These are phyloP conservation scores for Macaranga tanarius DNA, from an alignment of 441 rosid genomes.

Conservation along the genomic window DNA sequence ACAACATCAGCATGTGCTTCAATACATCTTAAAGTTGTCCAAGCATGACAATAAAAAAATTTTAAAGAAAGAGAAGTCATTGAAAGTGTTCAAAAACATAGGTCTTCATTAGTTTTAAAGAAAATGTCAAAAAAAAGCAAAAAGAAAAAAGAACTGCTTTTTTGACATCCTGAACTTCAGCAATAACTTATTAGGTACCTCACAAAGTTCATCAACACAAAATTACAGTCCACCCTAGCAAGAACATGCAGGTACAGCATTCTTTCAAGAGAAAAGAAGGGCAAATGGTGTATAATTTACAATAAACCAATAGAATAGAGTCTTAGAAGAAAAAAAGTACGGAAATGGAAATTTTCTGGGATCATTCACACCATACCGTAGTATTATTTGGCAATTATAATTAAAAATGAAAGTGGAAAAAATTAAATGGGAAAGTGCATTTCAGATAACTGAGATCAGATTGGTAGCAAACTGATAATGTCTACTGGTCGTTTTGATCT, in stretches of 20 bases:
- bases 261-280: not conserved
- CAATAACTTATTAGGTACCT: not conserved
- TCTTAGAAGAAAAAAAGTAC: not conserved
- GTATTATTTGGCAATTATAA: not conserved
- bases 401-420: not conserved
- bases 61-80: slow-evolving; percentile 4
- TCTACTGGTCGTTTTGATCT: not conserved
- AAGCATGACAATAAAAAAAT: not conserved
- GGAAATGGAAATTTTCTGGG: not conserved
- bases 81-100: slow-evolving; percentile 7
- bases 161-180: slow-evolving; percentile 9
- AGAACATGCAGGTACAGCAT: slow-evolving; percentile 7
- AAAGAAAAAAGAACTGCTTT: not conserved
- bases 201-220: not conserved
- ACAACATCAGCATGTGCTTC: slow-evolving; percentile 29
- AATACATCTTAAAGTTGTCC: slow-evolving; percentile 13
- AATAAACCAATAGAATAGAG: not conserved
- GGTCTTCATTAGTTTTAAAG: slow-evolving; percentile 8
- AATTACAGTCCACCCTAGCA: not conserved
- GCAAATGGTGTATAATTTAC: not conserved
- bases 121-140: not conserved
- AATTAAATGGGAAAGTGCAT: not conserved
- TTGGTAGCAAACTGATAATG: not conserved
- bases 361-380: slow-evolving; percentile 3
- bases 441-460: not conserved